phyloP scores from a whole-genome alignment of 495 filamentous ascomycete genomes.

The Podospora fimiseda region DNA sequence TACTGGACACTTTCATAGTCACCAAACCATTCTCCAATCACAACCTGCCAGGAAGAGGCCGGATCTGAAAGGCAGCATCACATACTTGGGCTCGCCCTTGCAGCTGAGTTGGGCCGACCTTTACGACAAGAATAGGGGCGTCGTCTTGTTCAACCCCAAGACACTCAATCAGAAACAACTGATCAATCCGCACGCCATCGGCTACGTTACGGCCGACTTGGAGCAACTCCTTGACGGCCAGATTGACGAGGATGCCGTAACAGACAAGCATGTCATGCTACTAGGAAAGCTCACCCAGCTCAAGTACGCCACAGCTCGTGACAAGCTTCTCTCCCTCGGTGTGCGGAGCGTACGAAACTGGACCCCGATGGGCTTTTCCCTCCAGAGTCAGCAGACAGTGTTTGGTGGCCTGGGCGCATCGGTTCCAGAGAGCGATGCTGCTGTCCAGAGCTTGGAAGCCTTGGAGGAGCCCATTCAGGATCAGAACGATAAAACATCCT shows the following conservation, averaged over 20 bases:
- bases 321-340: constrained; percentile 21
- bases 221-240: constrained; percentile 16
- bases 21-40: constrained; percentile 24
- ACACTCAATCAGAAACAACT: constrained; percentile 23
- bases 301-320: constrained; percentile 23
- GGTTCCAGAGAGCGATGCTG: constrained; percentile 17
- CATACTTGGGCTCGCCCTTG: constrained; percentile 26
- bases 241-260: constrained; percentile 10
- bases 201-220: constrained; percentile 16
- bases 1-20: constrained; percentile 31
- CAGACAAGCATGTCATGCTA: constrained; percentile 27
- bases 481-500: neutral
- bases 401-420: constrained; percentile 13
- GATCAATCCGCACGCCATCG: constrained; percentile 22
- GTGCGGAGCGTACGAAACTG: constrained; percentile 23
- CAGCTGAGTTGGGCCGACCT: constrained; percentile 29
- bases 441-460: constrained; percentile 3
- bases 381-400: neutral
- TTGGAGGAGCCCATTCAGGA: constrained; percentile 4
- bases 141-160: constrained; percentile 25
- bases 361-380: constrained; percentile 11
- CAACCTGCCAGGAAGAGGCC: constrained; percentile 10
- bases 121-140: constrained; percentile 21
- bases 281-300: constrained; percentile 17
- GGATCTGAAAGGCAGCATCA: constrained; percentile 6